Percentiles rank a stretch among this genome's conserved stretches.
phyloP scores from a whole-genome alignment of 2,329 filamentous ascomycete species.

The Pochonia chlamydosporia region DNA sequence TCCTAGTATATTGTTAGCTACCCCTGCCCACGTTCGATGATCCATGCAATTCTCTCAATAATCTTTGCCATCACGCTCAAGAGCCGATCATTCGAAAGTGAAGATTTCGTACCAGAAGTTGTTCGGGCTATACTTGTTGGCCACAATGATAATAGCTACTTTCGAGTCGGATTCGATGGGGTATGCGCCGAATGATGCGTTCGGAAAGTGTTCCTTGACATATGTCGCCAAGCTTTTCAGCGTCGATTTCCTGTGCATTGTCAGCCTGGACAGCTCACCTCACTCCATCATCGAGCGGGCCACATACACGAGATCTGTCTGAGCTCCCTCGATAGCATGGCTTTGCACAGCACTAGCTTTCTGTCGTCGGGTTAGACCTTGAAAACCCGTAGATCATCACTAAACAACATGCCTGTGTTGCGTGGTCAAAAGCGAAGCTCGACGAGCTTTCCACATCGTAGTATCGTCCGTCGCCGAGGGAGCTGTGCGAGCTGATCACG shows the following conservation, averaged over 20 bases:
- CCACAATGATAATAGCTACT: conserved; percentile 77
- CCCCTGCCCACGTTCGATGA: background rate
- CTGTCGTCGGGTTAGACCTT: conserved; percentile 31
- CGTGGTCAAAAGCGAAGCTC: conserved; percentile 85
- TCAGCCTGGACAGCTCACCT: background rate
- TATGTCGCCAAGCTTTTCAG: conserved; percentile 72
- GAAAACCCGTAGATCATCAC: background rate
- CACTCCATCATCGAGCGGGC: background rate
- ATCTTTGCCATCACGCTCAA: background rate
- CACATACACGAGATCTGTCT: conserved; percentile 73
- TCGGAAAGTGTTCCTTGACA: conserved; percentile 82
- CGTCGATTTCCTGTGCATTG: conserved; percentile 64
- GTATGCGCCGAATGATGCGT: conserved; percentile 74
- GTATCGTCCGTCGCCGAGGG: conserved; percentile 74
- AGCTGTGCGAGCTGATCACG: conserved; percentile 82
- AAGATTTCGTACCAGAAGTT: conserved; percentile 74
- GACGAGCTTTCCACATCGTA: conserved; percentile 85
- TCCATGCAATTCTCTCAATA: background rate
- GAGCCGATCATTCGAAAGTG: background rate
- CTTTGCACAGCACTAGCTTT: conserved; percentile 81
- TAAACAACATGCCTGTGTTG: conserved; percentile 54
- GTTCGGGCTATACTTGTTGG: conserved; percentile 95
- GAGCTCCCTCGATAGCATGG: conserved; percentile 67
- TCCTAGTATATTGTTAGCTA: conserved; percentile 48
- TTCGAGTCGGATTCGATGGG: conserved; percentile 70